Evolutionary conservation across 768 basidiomycete genomes (phyloP).

Genomic region (Atractiella rhizophila): DNA sequence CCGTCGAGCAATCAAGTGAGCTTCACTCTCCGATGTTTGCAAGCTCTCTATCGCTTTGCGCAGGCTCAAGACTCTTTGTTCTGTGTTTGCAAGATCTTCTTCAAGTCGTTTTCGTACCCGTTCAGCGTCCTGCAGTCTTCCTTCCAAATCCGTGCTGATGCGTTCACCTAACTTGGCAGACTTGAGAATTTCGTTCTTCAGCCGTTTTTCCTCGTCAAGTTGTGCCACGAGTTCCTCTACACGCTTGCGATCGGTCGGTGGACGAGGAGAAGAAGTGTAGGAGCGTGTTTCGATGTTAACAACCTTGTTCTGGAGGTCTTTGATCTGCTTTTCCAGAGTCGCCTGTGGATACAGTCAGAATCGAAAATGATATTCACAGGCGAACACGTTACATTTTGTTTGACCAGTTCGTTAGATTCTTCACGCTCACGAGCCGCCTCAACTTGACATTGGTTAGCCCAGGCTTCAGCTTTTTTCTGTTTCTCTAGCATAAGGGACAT

Average conservation of each 20-base stretch:
- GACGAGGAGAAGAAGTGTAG: slow-evolving; percentile 1
- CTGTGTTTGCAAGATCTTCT: no score
- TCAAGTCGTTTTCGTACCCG: not conserved
- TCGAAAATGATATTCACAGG: not conserved
- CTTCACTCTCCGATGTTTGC: no score
- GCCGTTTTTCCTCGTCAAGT: not conserved
- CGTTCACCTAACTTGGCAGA: not conserved
- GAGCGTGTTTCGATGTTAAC: not conserved
- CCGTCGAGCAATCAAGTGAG: no score
- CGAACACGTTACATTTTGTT: not conserved
- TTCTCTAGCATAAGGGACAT: not conserved
- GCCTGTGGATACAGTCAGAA: not conserved
- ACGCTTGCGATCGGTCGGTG: not conserved
- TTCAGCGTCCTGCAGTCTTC: not conserved
- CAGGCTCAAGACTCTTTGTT: no score
- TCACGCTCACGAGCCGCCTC: slow-evolving; percentile 1
- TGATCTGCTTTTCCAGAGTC: not conserved
- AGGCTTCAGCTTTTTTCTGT: slow-evolving; percentile 1
- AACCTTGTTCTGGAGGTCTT: not conserved
- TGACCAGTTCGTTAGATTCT: not conserved
- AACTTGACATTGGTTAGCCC: not conserved
- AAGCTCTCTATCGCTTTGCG: no score
- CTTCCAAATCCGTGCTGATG: not conserved
- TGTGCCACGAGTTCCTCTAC: not conserved
- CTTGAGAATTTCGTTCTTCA: not conserved